phyloP scores from a whole-genome alignment of 2,329 filamentous ascomycete genomes.

The Leptographium galeiforme region DNA sequence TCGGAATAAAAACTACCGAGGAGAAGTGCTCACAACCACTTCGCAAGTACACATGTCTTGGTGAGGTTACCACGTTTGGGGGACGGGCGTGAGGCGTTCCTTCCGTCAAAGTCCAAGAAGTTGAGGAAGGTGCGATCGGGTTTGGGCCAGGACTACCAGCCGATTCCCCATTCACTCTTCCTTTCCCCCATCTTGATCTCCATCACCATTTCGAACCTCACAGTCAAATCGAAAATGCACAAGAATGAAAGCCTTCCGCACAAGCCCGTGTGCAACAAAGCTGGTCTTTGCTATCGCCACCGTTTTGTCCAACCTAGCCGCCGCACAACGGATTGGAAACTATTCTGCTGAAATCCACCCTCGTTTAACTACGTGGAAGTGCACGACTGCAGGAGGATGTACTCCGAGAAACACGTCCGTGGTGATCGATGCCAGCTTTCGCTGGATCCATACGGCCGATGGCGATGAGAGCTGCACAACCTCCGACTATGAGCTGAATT shows the following conservation, averaged over 20 bases:
- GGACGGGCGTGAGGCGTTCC: no score
- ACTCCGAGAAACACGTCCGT: slow-evolving; percentile 31
- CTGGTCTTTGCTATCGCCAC: neutral
- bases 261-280: neutral
- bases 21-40: no score
- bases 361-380: slow-evolving; percentile 34
- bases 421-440: slow-evolving; percentile 30
- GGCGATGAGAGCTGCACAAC: slow-evolving; percentile 1
- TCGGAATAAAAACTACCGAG: no score
- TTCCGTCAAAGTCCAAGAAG: no score
- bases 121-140: no score
- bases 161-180: no score
- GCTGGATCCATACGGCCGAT: slow-evolving; percentile 4
- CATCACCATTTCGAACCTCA: no score
- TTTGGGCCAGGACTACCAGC: no score
- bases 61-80: no score
- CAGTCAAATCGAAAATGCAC: no score
- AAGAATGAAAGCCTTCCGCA: neutral
- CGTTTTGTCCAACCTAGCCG: neutral
- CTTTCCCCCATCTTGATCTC: no score
- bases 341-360: slow-evolving; percentile 28
- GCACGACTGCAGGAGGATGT: slow-evolving; percentile 34
- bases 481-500: slow-evolving; percentile 1
- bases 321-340: slow-evolving; percentile 7
- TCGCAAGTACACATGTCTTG: no score